Percentiles rank a stretch among this genome's conserved stretches.
phyloP scores from a whole-genome alignment of 257 asterid genomes.

The Nicotiana tomentosiformis region DNA sequence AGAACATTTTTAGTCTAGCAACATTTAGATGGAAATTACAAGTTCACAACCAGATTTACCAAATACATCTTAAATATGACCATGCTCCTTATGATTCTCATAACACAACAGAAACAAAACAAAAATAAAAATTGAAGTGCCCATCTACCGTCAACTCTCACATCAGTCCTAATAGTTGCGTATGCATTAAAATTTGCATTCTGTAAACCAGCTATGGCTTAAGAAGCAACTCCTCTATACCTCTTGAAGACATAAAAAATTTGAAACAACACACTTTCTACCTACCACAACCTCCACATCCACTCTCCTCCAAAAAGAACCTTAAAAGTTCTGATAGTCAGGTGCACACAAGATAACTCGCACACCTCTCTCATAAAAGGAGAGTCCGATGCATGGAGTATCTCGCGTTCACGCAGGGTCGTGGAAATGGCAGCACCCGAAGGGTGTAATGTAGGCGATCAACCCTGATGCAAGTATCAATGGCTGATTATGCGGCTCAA shows the following conservation, averaged over 20 bases:
- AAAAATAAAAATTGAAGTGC: background rate
- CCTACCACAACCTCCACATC: background rate
- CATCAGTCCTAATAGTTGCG: background rate
- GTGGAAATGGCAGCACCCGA: too few species aligned
- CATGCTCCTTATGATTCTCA: too few species aligned
- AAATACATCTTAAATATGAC: background rate
- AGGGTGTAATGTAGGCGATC: too few species aligned
- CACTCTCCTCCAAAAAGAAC: background rate
- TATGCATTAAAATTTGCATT: background rate
- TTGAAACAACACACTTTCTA: background rate
- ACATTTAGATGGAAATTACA: background rate
- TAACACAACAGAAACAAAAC: background rate
- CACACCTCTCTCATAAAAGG: background rate
- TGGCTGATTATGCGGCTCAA: too few species aligned
- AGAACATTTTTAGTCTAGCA: background rate
- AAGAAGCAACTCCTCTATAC: background rate
- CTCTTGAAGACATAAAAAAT: background rate
- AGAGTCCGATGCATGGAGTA: too few species aligned
- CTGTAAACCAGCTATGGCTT: background rate
- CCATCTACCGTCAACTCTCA: background rate
- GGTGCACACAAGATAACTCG: background rate
- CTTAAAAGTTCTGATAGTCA: background rate
- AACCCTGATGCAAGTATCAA: too few species aligned
- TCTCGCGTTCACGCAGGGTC: too few species aligned
- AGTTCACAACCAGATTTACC: background rate